Percentiles rank a stretch among this genome's conserved stretches.
These are phyloP conservation scores for Phytophthora pinifolia DNA, from an alignment of 352 stramenopile species.

Conservation along the genomic window DNA sequence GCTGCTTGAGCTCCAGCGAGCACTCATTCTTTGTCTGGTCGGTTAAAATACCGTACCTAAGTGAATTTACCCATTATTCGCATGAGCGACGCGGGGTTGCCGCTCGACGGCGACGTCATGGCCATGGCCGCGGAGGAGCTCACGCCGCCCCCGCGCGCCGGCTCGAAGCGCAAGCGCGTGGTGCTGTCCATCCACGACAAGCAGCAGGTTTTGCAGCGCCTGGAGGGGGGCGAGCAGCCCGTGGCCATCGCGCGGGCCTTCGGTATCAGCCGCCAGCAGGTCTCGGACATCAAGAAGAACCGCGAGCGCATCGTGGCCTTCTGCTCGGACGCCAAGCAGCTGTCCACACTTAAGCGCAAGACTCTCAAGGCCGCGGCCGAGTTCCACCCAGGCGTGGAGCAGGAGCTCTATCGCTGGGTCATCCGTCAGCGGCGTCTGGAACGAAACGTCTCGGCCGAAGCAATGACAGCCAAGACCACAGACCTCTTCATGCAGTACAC, in stretches of 20 bases:
- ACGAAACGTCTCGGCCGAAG: conserved; percentile 48
- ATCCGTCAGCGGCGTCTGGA: conserved; percentile 63
- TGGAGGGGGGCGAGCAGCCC: conserved; percentile 68
- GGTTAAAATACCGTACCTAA: too few species aligned
- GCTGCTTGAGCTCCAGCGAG: conserved; percentile 8
- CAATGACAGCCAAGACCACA: conserved; percentile 48
- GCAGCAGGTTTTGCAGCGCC: conserved; percentile 75
- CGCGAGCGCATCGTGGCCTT: conserved; percentile 73
- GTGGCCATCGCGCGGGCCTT: conserved; percentile 59
- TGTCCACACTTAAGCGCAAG: conserved; percentile 72
- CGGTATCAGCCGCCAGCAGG: conserved; percentile 78
- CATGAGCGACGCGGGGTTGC: not conserved
- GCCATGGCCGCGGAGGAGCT: too few species aligned
- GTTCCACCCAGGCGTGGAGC: conserved; percentile 76
- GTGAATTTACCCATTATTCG: too few species aligned
- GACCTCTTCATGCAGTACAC: conserved; percentile 78
- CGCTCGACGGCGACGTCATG: not conserved
- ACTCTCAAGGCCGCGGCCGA: conserved; percentile 67
- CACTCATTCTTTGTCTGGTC: conserved; percentile 1
- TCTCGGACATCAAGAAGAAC: conserved; percentile 90
- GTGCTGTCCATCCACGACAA: conserved; percentile 85
- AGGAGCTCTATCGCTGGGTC: conserved; percentile 84
- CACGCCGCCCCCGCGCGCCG: not conserved
- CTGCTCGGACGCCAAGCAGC: conserved; percentile 73
- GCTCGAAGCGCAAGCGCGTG: conserved; percentile 75